These are phyloP conservation scores for Aspergillus ustus DNA, from an alignment of 2,329 filamentous ascomycete genomes.

Conservation along the genomic window DNA sequence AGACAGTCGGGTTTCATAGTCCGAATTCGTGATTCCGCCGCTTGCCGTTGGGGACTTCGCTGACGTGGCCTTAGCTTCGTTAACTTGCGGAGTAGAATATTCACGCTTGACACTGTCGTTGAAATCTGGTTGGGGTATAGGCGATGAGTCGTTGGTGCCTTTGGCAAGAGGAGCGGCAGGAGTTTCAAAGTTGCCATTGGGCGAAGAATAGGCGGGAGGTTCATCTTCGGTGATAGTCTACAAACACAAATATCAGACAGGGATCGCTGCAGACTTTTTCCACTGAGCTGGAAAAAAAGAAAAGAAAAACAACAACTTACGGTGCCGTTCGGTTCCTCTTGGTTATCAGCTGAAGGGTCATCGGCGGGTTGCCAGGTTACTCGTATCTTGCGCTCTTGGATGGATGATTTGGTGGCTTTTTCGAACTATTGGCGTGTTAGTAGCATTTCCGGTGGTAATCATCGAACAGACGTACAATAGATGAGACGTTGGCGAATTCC, in stretches of 20 bases:
- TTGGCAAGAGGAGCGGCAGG: constrained; percentile 51
- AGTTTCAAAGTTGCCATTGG: constrained; percentile 54
- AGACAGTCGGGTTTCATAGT: constrained; percentile 73
- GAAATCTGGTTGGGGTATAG: constrained; percentile 42
- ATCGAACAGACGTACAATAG: constrained; percentile 67
- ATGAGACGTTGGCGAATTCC: constrained; percentile 78
- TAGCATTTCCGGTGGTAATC: background rate
- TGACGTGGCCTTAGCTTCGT: constrained; percentile 38
- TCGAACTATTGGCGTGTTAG: constrained; percentile 64
- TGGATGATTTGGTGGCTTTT: constrained; percentile 72
- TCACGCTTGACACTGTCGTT: constrained; percentile 41
- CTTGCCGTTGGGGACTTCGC: constrained; percentile 55
- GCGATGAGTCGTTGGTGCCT: constrained; percentile 37
- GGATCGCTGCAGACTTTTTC: background rate
- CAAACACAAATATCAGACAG: constrained; percentile 12
- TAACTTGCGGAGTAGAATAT: constrained; percentile 46
- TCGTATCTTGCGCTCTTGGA: constrained; percentile 95
- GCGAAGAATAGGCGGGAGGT: constrained; percentile 61
- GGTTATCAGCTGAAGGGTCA: constrained; percentile 41
- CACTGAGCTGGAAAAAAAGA: no score
- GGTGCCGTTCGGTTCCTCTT: constrained; percentile 40
- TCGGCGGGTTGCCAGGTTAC: constrained; percentile 79
- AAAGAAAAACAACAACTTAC: constrained; percentile 35
- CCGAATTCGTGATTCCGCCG: constrained; percentile 58
- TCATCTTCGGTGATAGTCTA: constrained; percentile 47